Conservation (phyloP, 306 rosid species). For the apple (Malus domestica) region DNA sequence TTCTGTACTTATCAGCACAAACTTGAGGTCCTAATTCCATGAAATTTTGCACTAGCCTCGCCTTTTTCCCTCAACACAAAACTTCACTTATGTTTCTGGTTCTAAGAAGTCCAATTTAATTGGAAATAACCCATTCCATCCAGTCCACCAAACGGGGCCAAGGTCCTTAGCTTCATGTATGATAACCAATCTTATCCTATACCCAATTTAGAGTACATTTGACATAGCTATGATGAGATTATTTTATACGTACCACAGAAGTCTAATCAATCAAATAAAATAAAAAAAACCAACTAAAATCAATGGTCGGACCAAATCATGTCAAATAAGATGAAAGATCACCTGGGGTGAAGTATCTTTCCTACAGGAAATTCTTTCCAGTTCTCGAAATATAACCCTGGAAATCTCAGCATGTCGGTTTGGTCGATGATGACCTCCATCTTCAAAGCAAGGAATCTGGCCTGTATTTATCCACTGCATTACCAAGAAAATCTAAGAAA, state of each 20-base stretch:
- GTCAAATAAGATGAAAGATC: conserved; percentile 9
- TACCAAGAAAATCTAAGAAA: conserved; percentile 27
- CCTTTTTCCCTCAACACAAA: not conserved
- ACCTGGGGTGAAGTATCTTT: conserved; percentile 84
- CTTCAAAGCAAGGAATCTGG: conserved; percentile 95
- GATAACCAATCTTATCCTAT: not conserved
- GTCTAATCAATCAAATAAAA: not conserved
- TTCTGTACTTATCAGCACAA: too few species aligned
- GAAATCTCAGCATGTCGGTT: conserved; percentile 97
- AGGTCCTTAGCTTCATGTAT: not conserved
- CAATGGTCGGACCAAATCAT: not conserved
- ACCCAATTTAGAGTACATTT: not conserved
- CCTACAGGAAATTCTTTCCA: conserved; percentile 55
- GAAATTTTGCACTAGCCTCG: not conserved
- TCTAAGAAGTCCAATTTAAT: not conserved
- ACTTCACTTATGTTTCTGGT: not conserved
- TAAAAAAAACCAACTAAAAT: not conserved
- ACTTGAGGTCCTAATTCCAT: too few species aligned
- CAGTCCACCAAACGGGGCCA: too few species aligned
- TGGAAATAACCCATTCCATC: too few species aligned
- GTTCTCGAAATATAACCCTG: conserved; percentile 79
- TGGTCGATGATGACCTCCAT: conserved; percentile 94
- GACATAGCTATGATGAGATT: not conserved
- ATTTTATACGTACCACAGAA: not conserved
- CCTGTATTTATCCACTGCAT: conserved; percentile 99